These are phyloP conservation scores for Nicotiana benthamiana DNA, from an alignment of 257 asterid genomes.

Conservation along the genomic window DNA sequence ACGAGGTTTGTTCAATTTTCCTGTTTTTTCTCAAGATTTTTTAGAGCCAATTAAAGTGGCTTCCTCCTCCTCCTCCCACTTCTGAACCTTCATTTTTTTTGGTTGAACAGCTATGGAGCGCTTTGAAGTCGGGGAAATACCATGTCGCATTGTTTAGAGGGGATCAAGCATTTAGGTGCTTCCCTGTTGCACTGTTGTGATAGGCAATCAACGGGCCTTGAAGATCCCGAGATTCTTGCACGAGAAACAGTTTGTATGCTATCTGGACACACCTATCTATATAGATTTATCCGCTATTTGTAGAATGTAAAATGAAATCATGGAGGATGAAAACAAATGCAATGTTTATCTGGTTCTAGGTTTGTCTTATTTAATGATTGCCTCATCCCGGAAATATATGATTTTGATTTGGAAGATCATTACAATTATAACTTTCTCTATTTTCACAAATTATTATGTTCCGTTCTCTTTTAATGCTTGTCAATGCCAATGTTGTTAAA, in stretches of 20 bases:
- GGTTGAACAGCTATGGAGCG: conserved; percentile 63
- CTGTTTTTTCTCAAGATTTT: not conserved
- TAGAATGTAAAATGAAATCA: not conserved
- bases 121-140: conserved; percentile 52
- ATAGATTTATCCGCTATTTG: not conserved
- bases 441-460: not conserved
- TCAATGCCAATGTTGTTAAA: not conserved
- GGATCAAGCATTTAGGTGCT: conserved; percentile 78
- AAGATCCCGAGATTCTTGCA: conserved; percentile 92
- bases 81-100: not conserved
- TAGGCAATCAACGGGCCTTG: conserved; percentile 71
- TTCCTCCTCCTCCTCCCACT: not conserved
- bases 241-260: conserved; percentile 95
- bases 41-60: not conserved
- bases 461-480: not conserved
- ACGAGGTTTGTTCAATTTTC: conserved; percentile 39
- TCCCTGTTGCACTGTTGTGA: conserved; percentile 79
- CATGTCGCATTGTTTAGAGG: conserved; percentile 92
- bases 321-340: not conserved
- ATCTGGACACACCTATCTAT: not conserved
- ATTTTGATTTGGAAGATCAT: not conserved
- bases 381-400: not conserved
- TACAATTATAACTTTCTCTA: not conserved
- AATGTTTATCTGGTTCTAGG: not conserved
- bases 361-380: not conserved